phyloP scores from a whole-genome alignment of 2,329 filamentous ascomycete genomes.

The Cercospora beticola region DNA sequence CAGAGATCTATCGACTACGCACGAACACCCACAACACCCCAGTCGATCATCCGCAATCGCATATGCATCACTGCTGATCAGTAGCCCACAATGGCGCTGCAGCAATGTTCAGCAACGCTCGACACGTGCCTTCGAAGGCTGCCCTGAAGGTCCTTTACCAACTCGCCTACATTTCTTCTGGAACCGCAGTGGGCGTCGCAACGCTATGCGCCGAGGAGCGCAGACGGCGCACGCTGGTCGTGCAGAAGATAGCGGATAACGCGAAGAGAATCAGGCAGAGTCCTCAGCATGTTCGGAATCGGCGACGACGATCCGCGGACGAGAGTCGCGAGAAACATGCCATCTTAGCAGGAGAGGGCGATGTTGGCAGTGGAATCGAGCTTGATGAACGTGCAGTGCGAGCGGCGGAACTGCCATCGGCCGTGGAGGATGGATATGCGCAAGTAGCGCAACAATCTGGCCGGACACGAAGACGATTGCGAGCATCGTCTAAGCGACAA shows the following conservation, averaged over 20 bases:
- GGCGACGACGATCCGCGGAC: slow-evolving; percentile 15
- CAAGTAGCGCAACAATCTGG: slow-evolving; percentile 13
- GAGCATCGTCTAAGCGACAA: background rate
- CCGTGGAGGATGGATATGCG: slow-evolving; percentile 32
- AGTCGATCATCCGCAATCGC: background rate
- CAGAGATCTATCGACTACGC: background rate
- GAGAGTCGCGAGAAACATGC: background rate
- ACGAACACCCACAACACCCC: background rate
- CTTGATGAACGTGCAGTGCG: background rate
- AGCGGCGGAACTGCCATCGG: slow-evolving; percentile 31
- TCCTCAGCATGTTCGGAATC: slow-evolving; percentile 32
- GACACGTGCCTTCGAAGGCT: slow-evolving; percentile 39
- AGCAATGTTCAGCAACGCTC: slow-evolving; percentile 34
- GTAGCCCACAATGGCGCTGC: slow-evolving; percentile 31
- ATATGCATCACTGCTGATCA: slow-evolving; percentile 23
- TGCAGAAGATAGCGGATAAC: slow-evolving; percentile 40
- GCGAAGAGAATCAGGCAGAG: slow-evolving; percentile 35
- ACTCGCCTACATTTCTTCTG: slow-evolving; percentile 42
- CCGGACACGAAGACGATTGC: background rate
- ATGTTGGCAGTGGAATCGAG: background rate
- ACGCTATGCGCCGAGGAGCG: slow-evolving; percentile 41
- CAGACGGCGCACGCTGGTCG: slow-evolving; percentile 35
- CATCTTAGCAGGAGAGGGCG: background rate
- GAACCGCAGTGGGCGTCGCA: slow-evolving; percentile 38
- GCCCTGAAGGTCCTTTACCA: slow-evolving; percentile 40